phyloP scores from a whole-genome alignment of 139 green algal species.

The Chlorella sp. region DNA sequence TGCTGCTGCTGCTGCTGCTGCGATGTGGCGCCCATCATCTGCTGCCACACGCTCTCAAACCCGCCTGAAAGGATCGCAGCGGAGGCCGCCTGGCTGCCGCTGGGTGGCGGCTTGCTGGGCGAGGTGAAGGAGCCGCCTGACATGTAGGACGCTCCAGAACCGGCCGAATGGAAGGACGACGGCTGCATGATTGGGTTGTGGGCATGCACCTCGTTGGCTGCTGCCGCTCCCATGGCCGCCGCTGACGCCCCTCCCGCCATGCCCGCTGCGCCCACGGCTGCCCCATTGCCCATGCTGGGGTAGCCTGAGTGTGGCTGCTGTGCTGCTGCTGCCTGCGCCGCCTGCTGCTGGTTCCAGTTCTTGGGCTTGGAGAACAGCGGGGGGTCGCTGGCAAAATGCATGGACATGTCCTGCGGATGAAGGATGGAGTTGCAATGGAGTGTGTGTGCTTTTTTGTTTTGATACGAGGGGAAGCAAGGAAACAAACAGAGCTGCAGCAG shows the following conservation, averaged over 20 bases:
- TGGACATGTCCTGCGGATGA: slow-evolving; percentile 59
- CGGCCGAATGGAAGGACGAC: too few relatives aligned
- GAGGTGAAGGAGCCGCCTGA: background rate
- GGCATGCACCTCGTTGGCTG: background rate
- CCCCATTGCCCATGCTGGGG: background rate
- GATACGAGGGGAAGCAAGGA: background rate
- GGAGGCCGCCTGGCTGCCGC: background rate
- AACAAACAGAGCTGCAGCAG: background rate
- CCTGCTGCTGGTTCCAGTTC: slow-evolving; percentile 14
- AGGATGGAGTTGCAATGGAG: too few relatives aligned
- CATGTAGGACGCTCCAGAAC: too few relatives aligned
- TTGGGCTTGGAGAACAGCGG: slow-evolving; percentile 83
- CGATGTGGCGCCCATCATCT: background rate
- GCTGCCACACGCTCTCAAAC: slow-evolving; percentile 4
- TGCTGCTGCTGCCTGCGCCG: background rate
- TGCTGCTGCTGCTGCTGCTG: background rate
- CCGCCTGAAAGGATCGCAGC: background rate
- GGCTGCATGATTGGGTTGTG: slow-evolving; percentile 3
- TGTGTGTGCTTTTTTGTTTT: too few relatives aligned
- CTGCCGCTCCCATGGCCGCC: too few relatives aligned
- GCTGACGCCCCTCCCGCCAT: too few relatives aligned
- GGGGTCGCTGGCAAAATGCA: slow-evolving; percentile 83
- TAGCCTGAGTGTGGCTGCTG: background rate
- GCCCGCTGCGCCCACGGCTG: too few relatives aligned
- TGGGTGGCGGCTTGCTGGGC: background rate